Percentiles rank a stretch among this genome's conserved stretches.
phyloP scores from a whole-genome alignment of 2,329 filamentous ascomycete genomes.

The Cylindrodendrum hubeiense region DNA sequence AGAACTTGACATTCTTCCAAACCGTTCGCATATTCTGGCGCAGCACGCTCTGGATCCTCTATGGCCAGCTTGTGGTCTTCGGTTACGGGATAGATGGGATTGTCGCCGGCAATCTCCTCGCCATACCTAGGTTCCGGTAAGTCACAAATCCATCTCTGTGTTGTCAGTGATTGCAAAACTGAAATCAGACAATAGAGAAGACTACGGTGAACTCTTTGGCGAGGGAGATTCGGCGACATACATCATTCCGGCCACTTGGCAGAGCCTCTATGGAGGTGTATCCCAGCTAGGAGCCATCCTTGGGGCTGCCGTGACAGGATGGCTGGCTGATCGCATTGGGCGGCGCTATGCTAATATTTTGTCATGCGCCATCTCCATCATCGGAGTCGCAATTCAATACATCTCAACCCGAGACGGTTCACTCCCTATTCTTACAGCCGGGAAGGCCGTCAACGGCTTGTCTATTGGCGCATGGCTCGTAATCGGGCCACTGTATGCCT shows the following conservation, averaged over 20 bases:
- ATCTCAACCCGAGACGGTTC: conserved; percentile 5
- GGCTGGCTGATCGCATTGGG: conserved; percentile 11
- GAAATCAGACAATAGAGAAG: not conserved
- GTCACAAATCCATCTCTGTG: not conserved
- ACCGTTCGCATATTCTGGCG: conserved; percentile 9
- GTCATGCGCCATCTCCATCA: conserved; percentile 15
- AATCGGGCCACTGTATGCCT: conserved; percentile 13
- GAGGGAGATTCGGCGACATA: not conserved
- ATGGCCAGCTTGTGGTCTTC: conserved; percentile 15
- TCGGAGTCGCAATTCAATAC: conserved; percentile 16
- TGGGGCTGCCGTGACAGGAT: conserved; percentile 8
- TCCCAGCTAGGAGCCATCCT: conserved; percentile 15
- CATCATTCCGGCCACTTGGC: conserved; percentile 21
- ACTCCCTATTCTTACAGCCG: conserved; percentile 9
- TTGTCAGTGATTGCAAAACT: not conserved
- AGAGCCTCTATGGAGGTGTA: conserved; percentile 9
- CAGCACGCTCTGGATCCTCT: conserved; percentile 22
- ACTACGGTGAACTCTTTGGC: conserved; percentile 1
- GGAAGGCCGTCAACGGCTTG: conserved; percentile 17
- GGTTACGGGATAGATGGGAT: conserved; percentile 25
- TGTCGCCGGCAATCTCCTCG: conserved; percentile 17
- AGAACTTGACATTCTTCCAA: conserved; percentile 11
- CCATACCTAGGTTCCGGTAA: conserved; percentile 23
- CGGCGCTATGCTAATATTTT: conserved; percentile 19
- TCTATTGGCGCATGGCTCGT: conserved; percentile 19